Conservation (phyloP, 768 basidiomycete genomes). For the Kwoniella mangroviensis region DNA sequence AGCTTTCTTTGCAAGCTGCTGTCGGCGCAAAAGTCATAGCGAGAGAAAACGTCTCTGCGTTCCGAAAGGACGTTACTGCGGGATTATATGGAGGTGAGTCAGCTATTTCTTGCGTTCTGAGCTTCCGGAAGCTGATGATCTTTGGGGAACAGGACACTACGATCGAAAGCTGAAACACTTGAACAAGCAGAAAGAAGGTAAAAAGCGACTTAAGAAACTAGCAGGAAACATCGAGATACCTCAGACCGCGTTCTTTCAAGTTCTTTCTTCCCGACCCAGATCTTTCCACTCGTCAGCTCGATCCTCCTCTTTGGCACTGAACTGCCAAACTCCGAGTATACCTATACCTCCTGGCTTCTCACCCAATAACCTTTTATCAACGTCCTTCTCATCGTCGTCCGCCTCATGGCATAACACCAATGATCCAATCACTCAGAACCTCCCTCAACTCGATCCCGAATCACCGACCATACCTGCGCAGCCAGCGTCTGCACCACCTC, state of each 20-base stretch:
- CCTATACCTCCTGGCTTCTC: not conserved
- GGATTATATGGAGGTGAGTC: constrained; percentile 82
- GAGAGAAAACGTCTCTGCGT: constrained; percentile 80
- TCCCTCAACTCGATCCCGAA: constrained; percentile 1
- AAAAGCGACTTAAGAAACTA: constrained; percentile 83
- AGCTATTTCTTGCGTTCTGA: constrained; percentile 1
- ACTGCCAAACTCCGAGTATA: not conserved
- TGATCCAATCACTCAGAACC: constrained; percentile 17
- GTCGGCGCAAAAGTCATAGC: constrained; percentile 86
- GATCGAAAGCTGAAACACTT: constrained; percentile 74
- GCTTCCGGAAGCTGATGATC: constrained; percentile 8
- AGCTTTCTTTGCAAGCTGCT: constrained; percentile 92
- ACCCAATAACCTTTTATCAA: not conserved
- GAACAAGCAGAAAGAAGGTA: constrained; percentile 83
- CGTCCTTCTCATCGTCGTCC: not conserved
- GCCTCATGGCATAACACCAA: not conserved
- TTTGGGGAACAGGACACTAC: constrained; percentile 70
- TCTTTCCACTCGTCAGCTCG: constrained; percentile 21
- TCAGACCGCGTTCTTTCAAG: constrained; percentile 93
- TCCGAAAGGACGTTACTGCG: constrained; percentile 79
- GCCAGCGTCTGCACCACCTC: not conserved
- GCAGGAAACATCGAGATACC: constrained; percentile 78
- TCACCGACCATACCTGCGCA: not conserved
- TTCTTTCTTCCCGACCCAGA: constrained; percentile 63
- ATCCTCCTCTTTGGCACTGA: not conserved